These are phyloP conservation scores for Aurifilum marmelostoma DNA, from an alignment of 2,329 filamentous ascomycete species.

Conservation along the genomic window DNA sequence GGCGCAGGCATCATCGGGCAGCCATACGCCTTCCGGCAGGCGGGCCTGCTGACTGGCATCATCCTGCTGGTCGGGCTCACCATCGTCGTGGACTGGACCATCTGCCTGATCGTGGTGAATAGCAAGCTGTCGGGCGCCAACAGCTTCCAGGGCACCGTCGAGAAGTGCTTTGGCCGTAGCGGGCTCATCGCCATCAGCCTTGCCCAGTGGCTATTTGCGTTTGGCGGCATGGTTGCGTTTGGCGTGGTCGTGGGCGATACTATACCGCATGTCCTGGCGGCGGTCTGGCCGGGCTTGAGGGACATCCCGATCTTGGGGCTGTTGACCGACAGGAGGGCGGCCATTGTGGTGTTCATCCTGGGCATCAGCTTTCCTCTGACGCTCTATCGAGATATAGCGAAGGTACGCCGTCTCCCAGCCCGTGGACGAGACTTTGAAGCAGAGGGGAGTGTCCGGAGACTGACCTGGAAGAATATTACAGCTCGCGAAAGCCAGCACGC, in stretches of 20 bases:
- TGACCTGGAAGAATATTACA: constrained; percentile 43
- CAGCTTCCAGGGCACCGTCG: constrained; percentile 93
- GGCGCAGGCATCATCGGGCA: constrained; percentile 78
- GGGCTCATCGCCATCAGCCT: constrained; percentile 86
- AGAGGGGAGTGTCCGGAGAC: background rate
- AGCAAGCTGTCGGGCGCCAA: constrained; percentile 93
- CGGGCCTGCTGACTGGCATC: constrained; percentile 80
- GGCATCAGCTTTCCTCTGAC: constrained; percentile 89
- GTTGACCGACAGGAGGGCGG: constrained; percentile 76
- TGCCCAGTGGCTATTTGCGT: constrained; percentile 97
- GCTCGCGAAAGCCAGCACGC: constrained; percentile 93
- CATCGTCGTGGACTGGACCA: constrained; percentile 92
- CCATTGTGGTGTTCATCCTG: constrained; percentile 86
- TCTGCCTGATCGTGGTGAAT: constrained; percentile 94
- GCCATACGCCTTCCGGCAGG: constrained; percentile 94
- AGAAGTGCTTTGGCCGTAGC: constrained; percentile 88
- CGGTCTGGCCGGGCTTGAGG: constrained; percentile 76
- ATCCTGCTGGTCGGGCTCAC: constrained; percentile 79
- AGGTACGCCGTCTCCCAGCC: too few species aligned
- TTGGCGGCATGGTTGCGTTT: constrained; percentile 98
- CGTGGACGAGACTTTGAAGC: too few species aligned
- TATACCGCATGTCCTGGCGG: constrained; percentile 85
- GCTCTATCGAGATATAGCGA: constrained; percentile 94
- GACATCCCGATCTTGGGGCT: constrained; percentile 79
- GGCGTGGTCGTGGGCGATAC: constrained; percentile 97